Evolutionary conservation across 495 filamentous ascomycete genomes (phyloP), one percentile per base, ranked within the genome.

Genomic region (Rhypophila decipiens): DNA sequence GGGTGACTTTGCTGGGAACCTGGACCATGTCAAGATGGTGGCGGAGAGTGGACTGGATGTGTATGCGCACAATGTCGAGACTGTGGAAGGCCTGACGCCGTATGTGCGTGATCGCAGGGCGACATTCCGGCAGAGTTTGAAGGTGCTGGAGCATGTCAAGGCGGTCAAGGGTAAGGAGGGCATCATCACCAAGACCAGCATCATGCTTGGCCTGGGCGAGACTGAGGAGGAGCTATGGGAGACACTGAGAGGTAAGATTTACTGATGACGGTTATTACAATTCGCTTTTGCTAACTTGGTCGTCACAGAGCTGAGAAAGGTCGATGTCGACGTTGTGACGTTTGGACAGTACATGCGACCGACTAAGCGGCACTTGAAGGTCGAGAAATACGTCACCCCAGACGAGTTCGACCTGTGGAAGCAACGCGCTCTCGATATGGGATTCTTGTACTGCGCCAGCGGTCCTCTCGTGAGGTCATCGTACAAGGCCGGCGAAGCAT

Each of bases 331-430:
- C 50, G 88, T 98, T 11, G 88, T 98, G 31, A 98, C 93, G 0
- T 97, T 98, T 49, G 93, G 94, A 3, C 93, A 98, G 74, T 98
- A 98, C 73, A 98, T 98, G 93, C 86, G 90, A 3, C 93, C 93
- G 10, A 98, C 93, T 9, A 97, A 96, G 76, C 79, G 90, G 3
- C 93, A 98, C 68, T 91, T 98, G 83, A 83, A 90, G 59, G 93
- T 98, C 12, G 82, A 90, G 53, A 87, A 90, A 58, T 98, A 98
- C 61, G 79, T 97, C 27, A 90, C 89, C 0, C 93, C 93, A 1
- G 86, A 85, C 34, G 76, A 78, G 37, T 98, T 98, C 56, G 94
- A 96, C 58, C 67, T 85, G 46, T 97, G 94, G 94, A 77, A 86
- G 39, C 75, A 88, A 67, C 81, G 90, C 31, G 94, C 93, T 7